Base-by-base conservation (phyloP, 306 rosid genomes). In the Cicer chorassanicum region DNA sequence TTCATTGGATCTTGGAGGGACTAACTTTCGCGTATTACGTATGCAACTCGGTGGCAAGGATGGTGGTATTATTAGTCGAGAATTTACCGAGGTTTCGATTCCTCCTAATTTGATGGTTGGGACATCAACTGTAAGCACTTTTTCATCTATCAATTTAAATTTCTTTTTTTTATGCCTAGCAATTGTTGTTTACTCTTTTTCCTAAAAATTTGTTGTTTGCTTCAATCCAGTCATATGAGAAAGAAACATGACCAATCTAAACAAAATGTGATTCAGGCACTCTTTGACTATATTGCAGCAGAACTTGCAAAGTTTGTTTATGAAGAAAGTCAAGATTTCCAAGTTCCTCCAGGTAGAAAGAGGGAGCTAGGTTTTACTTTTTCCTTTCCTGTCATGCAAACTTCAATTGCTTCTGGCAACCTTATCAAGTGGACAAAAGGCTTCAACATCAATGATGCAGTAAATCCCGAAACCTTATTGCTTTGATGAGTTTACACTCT, bases 341-440 rank as follows among this genome's bases (percentile, higher is more conserved):
- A 89, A 68, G 83, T 87, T 63, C 84, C 90, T 41, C 79, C 90
- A 9, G 95, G 93, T 59, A 88, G 92, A 50, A 90, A 85, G 87
- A 92, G 99, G 84, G 96, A 92, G 86, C 91, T 95, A 61, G 99
- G 99, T 74, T 95, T 95, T 77, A 95, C 99, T 83, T 95, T 94
- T 71, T 95, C 99, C 48, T 95, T 95, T 84, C 99, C 99, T 0
- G 92, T 90, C 72, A 80, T 77, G 89, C 98, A 95, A 84, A 74
- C 89, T 6, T 92, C 96, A 49, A 87, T 95, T 77, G 80, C 90
- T 49, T 90, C 99, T 6, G 98, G 99, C 73, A 84, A 82, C 65
- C 97, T 95, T 73, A 87, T 95, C 78, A 95, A 85, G 80, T 95
- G 99, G 99, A 95, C 99, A 42, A 95, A 92, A 76, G 99, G 99